Conservation (phyloP, 768 basidiomycete species). For the Amanita inopinata region DNA sequence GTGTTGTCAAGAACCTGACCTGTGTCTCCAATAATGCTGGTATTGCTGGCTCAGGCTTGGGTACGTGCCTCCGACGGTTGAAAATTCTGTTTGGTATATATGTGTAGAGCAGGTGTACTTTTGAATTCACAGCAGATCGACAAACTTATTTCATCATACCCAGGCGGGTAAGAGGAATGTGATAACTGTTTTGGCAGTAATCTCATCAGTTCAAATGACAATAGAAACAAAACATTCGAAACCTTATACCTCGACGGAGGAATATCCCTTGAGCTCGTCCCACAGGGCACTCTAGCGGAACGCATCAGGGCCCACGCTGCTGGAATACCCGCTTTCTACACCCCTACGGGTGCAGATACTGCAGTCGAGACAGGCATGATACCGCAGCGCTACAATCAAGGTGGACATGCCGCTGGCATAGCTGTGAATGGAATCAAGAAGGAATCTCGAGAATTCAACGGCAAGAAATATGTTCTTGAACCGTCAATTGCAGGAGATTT, state of each 20-base stretch:
- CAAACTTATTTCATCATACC: slow-evolving; percentile 85
- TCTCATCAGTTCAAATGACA: not conserved
- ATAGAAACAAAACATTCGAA: slow-evolving; percentile 82
- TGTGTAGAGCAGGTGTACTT: slow-evolving; percentile 45
- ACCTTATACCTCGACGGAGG: slow-evolving; percentile 68
- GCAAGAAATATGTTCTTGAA: slow-evolving; percentile 77
- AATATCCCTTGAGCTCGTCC: slow-evolving; percentile 80
- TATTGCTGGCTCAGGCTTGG: slow-evolving; percentile 57
- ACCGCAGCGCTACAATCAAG: slow-evolving; percentile 69
- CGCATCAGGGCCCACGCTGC: slow-evolving; percentile 83
- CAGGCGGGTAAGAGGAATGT: slow-evolving; percentile 54
- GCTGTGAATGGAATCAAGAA: slow-evolving; percentile 66
- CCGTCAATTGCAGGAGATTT: slow-evolving; percentile 71
- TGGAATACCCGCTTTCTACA: slow-evolving; percentile 91
- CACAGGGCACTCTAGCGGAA: slow-evolving; percentile 86
- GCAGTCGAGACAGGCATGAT: slow-evolving; percentile 75
- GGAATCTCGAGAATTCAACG: slow-evolving; percentile 67
- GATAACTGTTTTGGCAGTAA: not conserved
- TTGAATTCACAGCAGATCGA: slow-evolving; percentile 65
- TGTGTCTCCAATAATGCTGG: slow-evolving; percentile 90
- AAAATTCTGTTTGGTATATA: slow-evolving; percentile 3
- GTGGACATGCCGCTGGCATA: slow-evolving; percentile 63
- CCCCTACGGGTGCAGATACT: slow-evolving; percentile 81
- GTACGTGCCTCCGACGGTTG: slow-evolving; percentile 24
- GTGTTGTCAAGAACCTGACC: slow-evolving; percentile 57